Evolutionary conservation across 495 filamentous ascomycete species (phyloP).

Genomic region (Penicillium tannophilum): DNA sequence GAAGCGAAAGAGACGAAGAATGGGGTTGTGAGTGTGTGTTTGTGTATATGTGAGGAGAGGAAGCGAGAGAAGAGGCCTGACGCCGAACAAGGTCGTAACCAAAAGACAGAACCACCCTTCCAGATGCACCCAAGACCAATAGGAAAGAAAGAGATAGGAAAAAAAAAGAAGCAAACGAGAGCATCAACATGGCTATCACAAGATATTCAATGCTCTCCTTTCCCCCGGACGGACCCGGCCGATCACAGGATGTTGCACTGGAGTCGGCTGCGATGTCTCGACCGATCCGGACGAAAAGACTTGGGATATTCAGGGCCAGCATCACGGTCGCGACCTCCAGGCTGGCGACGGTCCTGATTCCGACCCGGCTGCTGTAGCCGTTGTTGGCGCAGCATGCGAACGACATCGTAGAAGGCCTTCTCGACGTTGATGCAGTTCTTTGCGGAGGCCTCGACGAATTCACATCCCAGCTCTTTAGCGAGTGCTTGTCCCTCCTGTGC

Average conservation of each 20-base stretch:
- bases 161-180: constrained; percentile 23
- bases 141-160: constrained; percentile 20
- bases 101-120: constrained; percentile 36
- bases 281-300: constrained; percentile 45
- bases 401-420: constrained; percentile 98
- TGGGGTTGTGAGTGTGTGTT: constrained; percentile 2
- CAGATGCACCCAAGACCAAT: constrained; percentile 36
- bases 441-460: constrained; percentile 98
- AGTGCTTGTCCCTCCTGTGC: constrained; percentile 93
- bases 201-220: constrained; percentile 7
- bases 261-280: constrained; percentile 41
- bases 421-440: constrained; percentile 99
- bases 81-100: constrained; percentile 31
- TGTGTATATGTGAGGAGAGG: constrained; percentile 4
- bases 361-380: constrained; percentile 57
- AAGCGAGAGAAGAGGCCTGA: constrained; percentile 20
- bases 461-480: constrained; percentile 89
- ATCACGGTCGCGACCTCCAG: constrained; percentile 42
- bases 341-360: constrained; percentile 43
- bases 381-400: constrained; percentile 83
- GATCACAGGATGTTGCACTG: constrained; percentile 48
- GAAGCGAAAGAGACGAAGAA: constrained; percentile 1
- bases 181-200: constrained; percentile 2
- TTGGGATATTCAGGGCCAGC: constrained; percentile 46
- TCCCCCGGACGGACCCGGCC: constrained; percentile 23